Evolutionary conservation across 345 rosid species (phyloP).

Genomic region (Moringa oleifera): DNA sequence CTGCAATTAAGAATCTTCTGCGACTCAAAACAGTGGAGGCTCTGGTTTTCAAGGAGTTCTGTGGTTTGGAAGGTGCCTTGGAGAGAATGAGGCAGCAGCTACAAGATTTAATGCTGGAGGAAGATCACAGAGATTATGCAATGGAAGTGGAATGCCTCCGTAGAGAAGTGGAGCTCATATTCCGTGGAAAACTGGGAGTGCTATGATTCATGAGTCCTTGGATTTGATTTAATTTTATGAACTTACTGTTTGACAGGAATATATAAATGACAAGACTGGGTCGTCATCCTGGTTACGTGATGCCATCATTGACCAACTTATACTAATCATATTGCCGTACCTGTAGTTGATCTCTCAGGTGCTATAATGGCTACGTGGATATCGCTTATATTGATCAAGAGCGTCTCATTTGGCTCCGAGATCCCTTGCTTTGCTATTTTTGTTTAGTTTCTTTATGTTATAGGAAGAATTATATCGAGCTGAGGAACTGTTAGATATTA

Average conservation of each 20-base stretch:
- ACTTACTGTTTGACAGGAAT: background rate
- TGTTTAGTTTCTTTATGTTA: too few relatives aligned
- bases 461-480: too few relatives aligned
- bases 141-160: conserved; percentile 64
- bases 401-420: too few relatives aligned
- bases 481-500: too few relatives aligned
- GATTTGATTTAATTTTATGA: conserved; percentile 14
- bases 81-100: conserved; percentile 65
- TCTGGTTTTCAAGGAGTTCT: conserved; percentile 55
- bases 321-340: background rate
- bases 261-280: conserved; percentile 10
- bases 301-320: background rate
- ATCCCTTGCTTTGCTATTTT: too few relatives aligned
- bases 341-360: too few relatives aligned
- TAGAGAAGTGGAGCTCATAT: conserved; percentile 58
- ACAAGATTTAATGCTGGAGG: conserved; percentile 49
- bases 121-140: conserved; percentile 58
- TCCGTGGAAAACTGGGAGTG: conserved; percentile 48
- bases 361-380: background rate
- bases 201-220: conserved; percentile 25
- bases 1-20: conserved; percentile 67
- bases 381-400: background rate
- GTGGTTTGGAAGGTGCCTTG: conserved; percentile 61
- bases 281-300: conserved; percentile 9
- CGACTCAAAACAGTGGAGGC: conserved; percentile 57